These are phyloP conservation scores for Sugiyamaella qingdaonensis DNA, from an alignment of 805 yeast genomes.

Conservation along the genomic window DNA sequence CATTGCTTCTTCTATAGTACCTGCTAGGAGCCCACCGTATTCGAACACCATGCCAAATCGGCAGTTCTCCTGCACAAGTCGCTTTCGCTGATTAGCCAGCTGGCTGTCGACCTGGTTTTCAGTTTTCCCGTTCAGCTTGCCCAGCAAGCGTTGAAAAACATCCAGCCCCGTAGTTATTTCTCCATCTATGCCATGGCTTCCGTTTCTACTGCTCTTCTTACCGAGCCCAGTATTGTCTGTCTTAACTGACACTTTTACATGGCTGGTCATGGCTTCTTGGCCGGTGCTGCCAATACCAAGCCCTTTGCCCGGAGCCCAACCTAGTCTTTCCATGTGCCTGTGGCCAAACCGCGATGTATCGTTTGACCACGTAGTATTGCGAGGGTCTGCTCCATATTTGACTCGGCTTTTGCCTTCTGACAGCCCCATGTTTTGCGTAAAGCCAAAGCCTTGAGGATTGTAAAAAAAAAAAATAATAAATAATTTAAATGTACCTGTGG, in stretches of 20 bases:
- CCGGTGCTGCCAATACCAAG: conserved; percentile 53
- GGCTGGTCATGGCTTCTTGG: conserved; percentile 62
- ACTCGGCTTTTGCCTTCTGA: conserved; percentile 71
- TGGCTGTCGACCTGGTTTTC: conserved; percentile 45
- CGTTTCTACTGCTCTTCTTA: conserved; percentile 43
- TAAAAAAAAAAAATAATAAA: not conserved
- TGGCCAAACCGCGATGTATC: conserved; percentile 73
- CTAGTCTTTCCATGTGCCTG: conserved; percentile 70
- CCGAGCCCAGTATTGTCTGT: conserved; percentile 86
- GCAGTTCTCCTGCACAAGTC: conserved; percentile 69
- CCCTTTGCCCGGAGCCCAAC: conserved; percentile 93
- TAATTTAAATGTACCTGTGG: not conserved
- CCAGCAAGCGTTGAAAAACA: conserved; percentile 85
- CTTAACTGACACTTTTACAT: conserved; percentile 76
- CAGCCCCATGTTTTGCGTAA: conserved; percentile 30
- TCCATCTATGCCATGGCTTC: conserved; percentile 52
- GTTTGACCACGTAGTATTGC: conserved; percentile 93
- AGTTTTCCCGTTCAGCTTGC: conserved; percentile 84
- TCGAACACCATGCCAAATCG: conserved; percentile 87
- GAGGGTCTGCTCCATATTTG: conserved; percentile 85
- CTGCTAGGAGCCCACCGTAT: conserved; percentile 73
- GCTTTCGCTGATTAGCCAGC: conserved; percentile 62
- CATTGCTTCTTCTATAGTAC: conserved; percentile 66
- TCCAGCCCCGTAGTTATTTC: conserved; percentile 90
- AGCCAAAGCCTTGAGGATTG: not conserved